Conservation (phyloP, 345 rosid genomes). For the Ailanthus altissimus region DNA sequence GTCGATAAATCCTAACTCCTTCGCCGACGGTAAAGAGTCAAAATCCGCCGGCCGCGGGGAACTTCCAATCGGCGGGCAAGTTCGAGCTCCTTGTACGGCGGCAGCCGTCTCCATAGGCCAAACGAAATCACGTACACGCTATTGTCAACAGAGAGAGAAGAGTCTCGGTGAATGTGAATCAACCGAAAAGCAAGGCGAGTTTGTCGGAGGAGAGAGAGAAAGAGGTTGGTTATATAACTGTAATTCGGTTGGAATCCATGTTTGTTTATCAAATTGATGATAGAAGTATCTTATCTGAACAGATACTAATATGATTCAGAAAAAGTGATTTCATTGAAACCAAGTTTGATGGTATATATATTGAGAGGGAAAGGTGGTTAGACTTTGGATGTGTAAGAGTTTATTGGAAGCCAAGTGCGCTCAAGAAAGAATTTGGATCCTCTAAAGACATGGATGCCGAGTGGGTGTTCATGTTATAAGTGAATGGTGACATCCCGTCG, state of each 20-base stretch:
- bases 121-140: not conserved
- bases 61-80: not conserved
- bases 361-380: conserved; percentile 12
- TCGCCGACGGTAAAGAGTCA: not conserved
- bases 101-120: conserved; percentile 1
- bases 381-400: not conserved
- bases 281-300: not conserved
- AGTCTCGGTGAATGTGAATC: not conserved
- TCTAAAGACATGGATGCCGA: too few relatives aligned
- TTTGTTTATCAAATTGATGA: not conserved
- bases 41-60: not conserved
- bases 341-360: not conserved
- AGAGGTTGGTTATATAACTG: not conserved
- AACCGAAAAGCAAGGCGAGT: not conserved
- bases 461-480: too few relatives aligned
- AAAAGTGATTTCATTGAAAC: not conserved
- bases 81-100: not conserved
- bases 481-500: too few relatives aligned
- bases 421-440: too few relatives aligned
- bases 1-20: conserved; percentile 15
- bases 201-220: not conserved
- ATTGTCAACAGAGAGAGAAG: not conserved
- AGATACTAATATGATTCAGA: not conserved
- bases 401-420: too few relatives aligned
- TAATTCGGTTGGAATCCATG: not conserved